Conservation (phyloP, 768 basidiomycete species). For the Infundibulicybe gibba region DNA sequence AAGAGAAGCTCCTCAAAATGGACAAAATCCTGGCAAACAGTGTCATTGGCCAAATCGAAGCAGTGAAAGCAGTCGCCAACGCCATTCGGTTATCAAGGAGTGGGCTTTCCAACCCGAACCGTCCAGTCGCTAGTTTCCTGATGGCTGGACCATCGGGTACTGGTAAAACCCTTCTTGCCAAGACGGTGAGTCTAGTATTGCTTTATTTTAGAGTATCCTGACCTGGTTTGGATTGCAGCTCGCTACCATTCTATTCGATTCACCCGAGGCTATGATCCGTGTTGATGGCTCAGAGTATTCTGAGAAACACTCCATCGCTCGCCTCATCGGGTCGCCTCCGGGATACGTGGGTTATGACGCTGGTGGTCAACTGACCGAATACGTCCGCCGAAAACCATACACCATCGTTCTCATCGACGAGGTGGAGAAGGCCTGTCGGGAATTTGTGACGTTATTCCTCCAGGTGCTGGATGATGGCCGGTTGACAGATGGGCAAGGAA, state of each 20-base stretch:
- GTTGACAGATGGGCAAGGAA: conserved; percentile 91
- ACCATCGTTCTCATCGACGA: conserved; percentile 83
- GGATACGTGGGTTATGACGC: conserved; percentile 92
- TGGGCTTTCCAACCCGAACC: conserved; percentile 83
- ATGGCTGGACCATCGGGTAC: conserved; percentile 92
- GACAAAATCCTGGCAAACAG: conserved; percentile 75
- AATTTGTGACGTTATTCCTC: conserved; percentile 48
- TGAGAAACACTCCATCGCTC: conserved; percentile 57
- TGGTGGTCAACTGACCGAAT: conserved; percentile 91
- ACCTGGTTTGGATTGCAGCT: conserved; percentile 48
- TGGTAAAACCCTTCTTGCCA: conserved; percentile 86
- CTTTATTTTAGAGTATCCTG: not conserved
- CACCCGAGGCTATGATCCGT: conserved; percentile 87
- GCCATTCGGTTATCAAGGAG: conserved; percentile 91
- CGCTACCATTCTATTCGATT: conserved; percentile 86
- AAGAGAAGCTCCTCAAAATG: conserved; percentile 84
- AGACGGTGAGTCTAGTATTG: conserved; percentile 57
- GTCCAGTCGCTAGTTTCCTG: conserved; percentile 91
- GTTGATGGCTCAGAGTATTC: conserved; percentile 94
- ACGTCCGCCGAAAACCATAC: conserved; percentile 89
- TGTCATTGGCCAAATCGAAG: conserved; percentile 89
- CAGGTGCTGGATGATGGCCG: conserved; percentile 93
- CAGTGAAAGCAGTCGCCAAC: conserved; percentile 89
- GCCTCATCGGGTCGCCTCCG: conserved; percentile 61
- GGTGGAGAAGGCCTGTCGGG: conserved; percentile 85